phyloP scores from a whole-genome alignment of 2,329 filamentous ascomycete species.

The Tricladium varicosporioides region DNA sequence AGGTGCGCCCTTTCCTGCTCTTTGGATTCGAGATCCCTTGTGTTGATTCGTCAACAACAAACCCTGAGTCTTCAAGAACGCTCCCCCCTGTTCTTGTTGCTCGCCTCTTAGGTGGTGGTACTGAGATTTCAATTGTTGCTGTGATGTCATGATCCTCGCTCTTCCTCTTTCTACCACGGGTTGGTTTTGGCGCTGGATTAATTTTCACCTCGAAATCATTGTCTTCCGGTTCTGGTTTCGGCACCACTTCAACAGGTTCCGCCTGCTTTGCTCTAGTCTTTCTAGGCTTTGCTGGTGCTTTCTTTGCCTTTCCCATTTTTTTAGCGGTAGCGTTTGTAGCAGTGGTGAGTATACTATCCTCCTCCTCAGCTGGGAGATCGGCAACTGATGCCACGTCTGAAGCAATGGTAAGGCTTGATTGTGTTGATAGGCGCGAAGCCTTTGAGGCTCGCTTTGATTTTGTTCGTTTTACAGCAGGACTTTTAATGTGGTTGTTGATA shows the following conservation, averaged over 20 bases:
- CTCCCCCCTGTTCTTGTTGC: conserved; percentile 42
- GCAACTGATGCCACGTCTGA: conserved; percentile 48
- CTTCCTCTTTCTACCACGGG: conserved; percentile 29
- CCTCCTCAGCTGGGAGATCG: conserved; percentile 44
- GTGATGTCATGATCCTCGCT: conserved; percentile 18
- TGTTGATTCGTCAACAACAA: conserved; percentile 39
- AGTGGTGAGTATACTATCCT: conserved; percentile 60
- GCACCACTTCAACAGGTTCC: conserved; percentile 47
- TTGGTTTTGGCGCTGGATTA: conserved; percentile 25
- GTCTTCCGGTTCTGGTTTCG: conserved; percentile 34
- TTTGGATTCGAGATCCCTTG: conserved; percentile 51
- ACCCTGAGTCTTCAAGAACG: conserved; percentile 33
- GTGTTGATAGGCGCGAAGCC: conserved; percentile 61
- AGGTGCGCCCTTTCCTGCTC: conserved; percentile 46
- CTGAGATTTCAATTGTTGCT: conserved; percentile 11
- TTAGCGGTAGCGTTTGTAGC: conserved; percentile 57
- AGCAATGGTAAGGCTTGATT: conserved; percentile 51
- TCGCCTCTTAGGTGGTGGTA: conserved; percentile 40
- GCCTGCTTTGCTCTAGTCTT: conserved; percentile 53
- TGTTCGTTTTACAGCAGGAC: conserved; percentile 51
- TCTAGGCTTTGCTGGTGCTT: conserved; percentile 47
- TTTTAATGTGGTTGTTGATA: conserved; percentile 51
- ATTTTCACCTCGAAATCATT: conserved; percentile 32
- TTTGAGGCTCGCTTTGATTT: conserved; percentile 64
- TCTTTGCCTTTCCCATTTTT: conserved; percentile 52